These are phyloP conservation scores for Phytopythium chamaehyphon DNA, from an alignment of 352 stramenopile species.

Conservation along the genomic window DNA sequence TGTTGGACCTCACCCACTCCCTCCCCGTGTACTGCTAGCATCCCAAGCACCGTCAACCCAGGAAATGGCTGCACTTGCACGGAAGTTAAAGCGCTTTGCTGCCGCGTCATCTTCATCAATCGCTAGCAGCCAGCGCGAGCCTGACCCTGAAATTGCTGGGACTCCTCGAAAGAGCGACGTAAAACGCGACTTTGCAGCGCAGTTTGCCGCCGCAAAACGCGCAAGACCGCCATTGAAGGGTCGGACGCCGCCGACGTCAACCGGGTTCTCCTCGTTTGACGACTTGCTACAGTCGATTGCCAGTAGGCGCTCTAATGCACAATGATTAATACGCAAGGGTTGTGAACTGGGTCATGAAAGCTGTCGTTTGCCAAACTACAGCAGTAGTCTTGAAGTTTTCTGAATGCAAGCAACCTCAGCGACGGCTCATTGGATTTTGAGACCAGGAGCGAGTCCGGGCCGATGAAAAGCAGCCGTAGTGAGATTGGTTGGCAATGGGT, in stretches of 20 bases:
- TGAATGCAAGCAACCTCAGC: no score
- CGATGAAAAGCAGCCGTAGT: no score
- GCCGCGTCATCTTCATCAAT: slow-evolving; percentile 11
- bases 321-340: no score
- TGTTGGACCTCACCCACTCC: slow-evolving; percentile 4
- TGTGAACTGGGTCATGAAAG: no score
- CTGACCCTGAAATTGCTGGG: slow-evolving; percentile 17
- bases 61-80: slow-evolving; percentile 31
- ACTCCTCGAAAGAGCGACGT: slow-evolving; percentile 2
- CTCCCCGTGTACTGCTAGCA: slow-evolving; percentile 8
- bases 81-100: slow-evolving; percentile 27
- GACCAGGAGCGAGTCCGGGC: no score
- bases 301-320: not conserved
- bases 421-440: no score
- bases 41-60: slow-evolving; percentile 25
- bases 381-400: no score
- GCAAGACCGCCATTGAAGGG: not conserved
- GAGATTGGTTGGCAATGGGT: no score
- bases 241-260: not conserved
- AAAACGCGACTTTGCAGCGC: not conserved
- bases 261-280: slow-evolving; percentile 15
- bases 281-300: slow-evolving; percentile 17
- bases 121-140: slow-evolving; percentile 10
- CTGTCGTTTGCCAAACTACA: no score
- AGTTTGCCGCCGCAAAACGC: not conserved